These are phyloP conservation scores for Myriosclerotinia scirpicola DNA, from an alignment of 2,329 filamentous ascomycete species.

Conservation along the genomic window DNA sequence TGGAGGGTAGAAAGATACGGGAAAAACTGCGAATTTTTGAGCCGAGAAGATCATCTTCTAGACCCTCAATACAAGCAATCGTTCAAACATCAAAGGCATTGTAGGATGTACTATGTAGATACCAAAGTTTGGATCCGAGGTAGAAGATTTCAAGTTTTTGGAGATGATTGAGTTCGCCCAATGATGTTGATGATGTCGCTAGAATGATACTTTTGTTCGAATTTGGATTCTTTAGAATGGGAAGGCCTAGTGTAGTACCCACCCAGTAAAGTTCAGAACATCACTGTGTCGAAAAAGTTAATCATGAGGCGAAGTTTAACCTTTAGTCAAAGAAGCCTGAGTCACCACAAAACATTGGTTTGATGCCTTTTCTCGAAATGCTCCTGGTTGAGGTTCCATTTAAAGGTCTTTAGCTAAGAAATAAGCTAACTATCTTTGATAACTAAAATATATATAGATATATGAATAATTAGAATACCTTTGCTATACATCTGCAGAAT, in stretches of 20 bases:
- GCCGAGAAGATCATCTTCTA: slow-evolving; percentile 17
- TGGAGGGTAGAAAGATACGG: slow-evolving; percentile 12
- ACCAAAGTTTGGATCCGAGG: background rate
- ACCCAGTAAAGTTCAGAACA: slow-evolving; percentile 3
- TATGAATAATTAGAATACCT: too few relatives aligned
- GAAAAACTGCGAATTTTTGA: background rate
- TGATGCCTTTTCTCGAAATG: slow-evolving; percentile 2
- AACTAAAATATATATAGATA: too few relatives aligned
- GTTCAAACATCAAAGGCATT: background rate
- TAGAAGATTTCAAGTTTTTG: background rate
- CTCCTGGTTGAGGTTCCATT: background rate
- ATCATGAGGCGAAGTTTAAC: slow-evolving; percentile 11
- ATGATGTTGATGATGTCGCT: background rate
- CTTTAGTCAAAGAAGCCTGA: slow-evolving; percentile 1
- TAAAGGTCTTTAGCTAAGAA: too few relatives aligned
- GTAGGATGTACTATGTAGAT: background rate
- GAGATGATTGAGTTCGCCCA: slow-evolving; percentile 1
- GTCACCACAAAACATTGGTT: slow-evolving; percentile 13
- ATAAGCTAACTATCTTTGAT: too few relatives aligned
- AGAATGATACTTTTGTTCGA: background rate
- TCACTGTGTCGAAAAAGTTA: background rate
- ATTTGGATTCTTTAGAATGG: background rate
- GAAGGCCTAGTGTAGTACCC: background rate
- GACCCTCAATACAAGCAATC: slow-evolving; percentile 3
- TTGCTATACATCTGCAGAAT: too few relatives aligned